A percentile compares a stretch with the other conserved stretches of the same genome.
Conservation (phyloP, 371 early-diverging fungal genomes). For the Rhizopus arrhizus region DNA sequence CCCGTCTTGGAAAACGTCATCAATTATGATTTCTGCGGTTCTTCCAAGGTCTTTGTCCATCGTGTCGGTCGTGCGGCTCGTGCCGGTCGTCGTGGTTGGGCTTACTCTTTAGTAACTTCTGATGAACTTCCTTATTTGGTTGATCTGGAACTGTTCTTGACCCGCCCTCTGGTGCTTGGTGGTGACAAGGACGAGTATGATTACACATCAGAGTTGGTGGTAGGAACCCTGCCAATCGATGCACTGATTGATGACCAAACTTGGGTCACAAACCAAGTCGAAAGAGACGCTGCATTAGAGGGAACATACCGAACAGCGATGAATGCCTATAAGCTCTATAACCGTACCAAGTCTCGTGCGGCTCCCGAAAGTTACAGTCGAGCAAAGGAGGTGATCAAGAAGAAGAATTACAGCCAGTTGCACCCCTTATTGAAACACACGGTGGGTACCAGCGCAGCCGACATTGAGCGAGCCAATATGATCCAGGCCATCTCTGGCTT, state of each 20-base stretch:
- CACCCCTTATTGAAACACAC: constrained; percentile 70
- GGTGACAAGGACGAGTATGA: constrained; percentile 51
- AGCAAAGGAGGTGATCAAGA: constrained; percentile 78
- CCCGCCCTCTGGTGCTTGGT: constrained; percentile 72
- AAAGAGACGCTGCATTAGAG: constrained; percentile 64
- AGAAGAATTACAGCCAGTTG: constrained; percentile 62
- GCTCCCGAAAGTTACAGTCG: constrained; percentile 83
- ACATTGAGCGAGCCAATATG: constrained; percentile 66
- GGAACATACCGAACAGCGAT: constrained; percentile 66
- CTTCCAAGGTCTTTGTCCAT: constrained; percentile 97
- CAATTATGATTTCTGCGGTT: constrained; percentile 95
- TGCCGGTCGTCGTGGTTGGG: constrained; percentile 93
- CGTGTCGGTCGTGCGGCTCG: constrained; percentile 98
- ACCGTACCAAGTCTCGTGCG: constrained; percentile 79
- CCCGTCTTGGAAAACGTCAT: constrained; percentile 96
- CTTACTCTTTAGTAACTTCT: constrained; percentile 84
- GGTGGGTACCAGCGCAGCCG: constrained; percentile 38
- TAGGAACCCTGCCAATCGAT: constrained; percentile 77
- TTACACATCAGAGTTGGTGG: constrained; percentile 82
- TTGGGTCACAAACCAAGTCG: constrained; percentile 65
- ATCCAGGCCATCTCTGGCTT: constrained; percentile 77
- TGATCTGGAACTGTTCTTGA: constrained; percentile 91
- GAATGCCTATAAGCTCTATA: constrained; percentile 89
- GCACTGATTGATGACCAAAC: constrained; percentile 72
- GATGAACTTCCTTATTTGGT: constrained; percentile 92